Percentiles rank a stretch among this genome's conserved stretches.
phyloP scores from a whole-genome alignment of 345 rosid species.

The Abelmoschus esculentus region DNA sequence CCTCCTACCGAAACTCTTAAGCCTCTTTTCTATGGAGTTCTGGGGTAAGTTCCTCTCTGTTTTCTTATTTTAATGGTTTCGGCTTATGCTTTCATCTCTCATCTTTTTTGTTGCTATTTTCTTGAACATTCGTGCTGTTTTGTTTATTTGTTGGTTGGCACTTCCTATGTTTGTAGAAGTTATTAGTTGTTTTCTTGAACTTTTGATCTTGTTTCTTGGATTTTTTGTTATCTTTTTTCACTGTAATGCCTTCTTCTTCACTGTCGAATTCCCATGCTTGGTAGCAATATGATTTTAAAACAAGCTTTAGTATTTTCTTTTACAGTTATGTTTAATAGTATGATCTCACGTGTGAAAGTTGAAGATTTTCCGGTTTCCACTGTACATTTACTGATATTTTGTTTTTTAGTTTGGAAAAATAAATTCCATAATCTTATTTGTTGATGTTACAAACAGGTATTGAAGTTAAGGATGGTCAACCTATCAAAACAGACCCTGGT shows the following conservation, averaged over 20 bases:
- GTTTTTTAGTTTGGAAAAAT: background rate
- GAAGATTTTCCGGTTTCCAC: background rate
- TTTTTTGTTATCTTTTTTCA: no score
- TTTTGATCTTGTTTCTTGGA: background rate
- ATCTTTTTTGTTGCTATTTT: background rate
- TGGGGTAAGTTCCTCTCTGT: conserved; percentile 25
- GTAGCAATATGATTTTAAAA: background rate
- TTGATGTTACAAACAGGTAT: conserved; percentile 26
- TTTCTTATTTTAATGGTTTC: background rate
- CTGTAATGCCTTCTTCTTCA: no score
- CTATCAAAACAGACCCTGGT: conserved; percentile 29
- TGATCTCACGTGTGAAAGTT: background rate
- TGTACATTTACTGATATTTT: background rate
- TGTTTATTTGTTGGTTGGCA: no score
- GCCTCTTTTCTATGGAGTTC: conserved; percentile 31
- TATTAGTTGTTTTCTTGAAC: no score
- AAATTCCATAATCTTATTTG: background rate
- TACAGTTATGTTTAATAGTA: background rate
- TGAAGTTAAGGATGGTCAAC: conserved; percentile 57
- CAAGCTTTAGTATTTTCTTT: background rate
- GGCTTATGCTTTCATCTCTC: background rate
- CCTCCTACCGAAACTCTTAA: background rate
- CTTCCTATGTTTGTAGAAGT: no score
- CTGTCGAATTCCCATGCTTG: background rate
- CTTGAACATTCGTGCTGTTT: background rate